Conservation (phyloP, 768 basidiomycete genomes). For the Trametes villosa region DNA sequence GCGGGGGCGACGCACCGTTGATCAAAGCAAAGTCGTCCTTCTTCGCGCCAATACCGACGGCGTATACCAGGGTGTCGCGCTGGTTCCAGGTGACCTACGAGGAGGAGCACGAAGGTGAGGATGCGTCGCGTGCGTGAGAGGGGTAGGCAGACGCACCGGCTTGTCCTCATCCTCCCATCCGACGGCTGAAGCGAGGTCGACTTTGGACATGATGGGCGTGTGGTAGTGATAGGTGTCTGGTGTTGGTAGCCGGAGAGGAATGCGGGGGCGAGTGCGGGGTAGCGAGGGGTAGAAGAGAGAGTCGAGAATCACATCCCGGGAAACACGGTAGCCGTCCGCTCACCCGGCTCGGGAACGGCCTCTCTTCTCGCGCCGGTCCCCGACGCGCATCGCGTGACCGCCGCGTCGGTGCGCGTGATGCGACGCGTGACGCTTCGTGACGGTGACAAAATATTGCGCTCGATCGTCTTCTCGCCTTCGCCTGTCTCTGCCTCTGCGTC, state of each 20-base stretch:
- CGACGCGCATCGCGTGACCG: constrained; percentile 16
- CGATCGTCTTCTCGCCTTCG: not conserved
- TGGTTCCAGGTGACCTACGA: constrained; percentile 81
- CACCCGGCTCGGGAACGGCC: not conserved
- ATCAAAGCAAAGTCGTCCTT: constrained; percentile 68
- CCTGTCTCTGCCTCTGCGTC: not conserved
- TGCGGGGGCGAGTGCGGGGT: not conserved
- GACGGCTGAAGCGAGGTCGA: constrained; percentile 69
- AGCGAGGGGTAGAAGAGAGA: not conserved
- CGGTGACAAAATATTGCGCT: constrained; percentile 16
- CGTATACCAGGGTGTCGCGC: constrained; percentile 80
- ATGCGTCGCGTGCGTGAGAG: not conserved
- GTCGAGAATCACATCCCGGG: not conserved
- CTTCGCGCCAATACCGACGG: constrained; percentile 82
- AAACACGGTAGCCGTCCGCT: not conserved
- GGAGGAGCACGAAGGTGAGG: not conserved
- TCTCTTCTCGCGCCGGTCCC: not conserved
- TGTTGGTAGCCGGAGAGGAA: not conserved
- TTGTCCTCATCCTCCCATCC: constrained; percentile 57
- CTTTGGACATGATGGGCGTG: constrained; percentile 44
- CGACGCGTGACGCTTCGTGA: not conserved
- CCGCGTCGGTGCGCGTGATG: not conserved
- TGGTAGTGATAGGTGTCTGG: not conserved
- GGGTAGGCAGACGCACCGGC: constrained; percentile 47
- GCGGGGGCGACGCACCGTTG: constrained; percentile 51